Conservation (phyloP, 164 flowering plant species). For the Annona cherimola region DNA sequence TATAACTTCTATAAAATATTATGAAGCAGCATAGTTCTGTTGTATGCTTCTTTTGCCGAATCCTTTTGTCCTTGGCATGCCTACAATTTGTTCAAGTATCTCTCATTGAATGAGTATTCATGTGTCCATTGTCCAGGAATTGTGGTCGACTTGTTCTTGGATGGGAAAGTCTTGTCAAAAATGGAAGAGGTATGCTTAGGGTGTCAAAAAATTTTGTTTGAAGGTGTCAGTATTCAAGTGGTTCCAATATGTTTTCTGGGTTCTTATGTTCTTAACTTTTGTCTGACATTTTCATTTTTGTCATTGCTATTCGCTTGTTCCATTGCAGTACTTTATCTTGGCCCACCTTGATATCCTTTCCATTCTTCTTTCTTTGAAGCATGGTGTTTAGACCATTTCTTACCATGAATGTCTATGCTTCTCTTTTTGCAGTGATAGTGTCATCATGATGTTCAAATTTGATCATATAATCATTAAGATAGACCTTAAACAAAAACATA, state of each 20-base stretch:
- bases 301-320: not conserved
- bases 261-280: not conserved
- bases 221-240: not conserved
- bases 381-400: no score
- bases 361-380: no score
- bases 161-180: conserved; percentile 59
- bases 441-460: no score
- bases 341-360: not conserved
- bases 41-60: not conserved
- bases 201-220: not conserved
- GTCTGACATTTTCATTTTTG: not conserved
- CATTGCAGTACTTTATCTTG: not conserved
- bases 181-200: conserved; percentile 46
- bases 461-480: no score
- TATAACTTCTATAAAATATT: not conserved
- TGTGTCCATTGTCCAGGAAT: conserved; percentile 46
- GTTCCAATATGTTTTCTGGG: not conserved
- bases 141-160: conserved; percentile 68
- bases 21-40: not conserved
- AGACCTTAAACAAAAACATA: no score
- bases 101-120: not conserved
- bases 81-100: not conserved
- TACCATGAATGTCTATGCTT: no score
- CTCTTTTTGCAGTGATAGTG: no score
- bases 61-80: not conserved